Base-by-base conservation (phyloP, 768 basidiomycete genomes). In the Suillus spraguei region DNA sequence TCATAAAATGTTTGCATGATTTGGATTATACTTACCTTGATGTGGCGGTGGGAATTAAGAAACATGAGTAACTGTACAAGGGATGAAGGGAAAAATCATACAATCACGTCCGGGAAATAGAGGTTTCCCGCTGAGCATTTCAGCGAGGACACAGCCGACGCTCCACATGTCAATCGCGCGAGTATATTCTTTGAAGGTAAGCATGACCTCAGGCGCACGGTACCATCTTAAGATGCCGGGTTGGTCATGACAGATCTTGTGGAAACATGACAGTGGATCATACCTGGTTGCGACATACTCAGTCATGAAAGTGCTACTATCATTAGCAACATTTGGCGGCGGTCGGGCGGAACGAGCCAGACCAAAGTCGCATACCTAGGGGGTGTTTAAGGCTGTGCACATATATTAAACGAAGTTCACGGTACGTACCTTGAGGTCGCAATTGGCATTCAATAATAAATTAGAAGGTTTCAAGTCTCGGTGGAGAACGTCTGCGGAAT, bases 381-480 rank as follows among this genome's bases (percentile, higher is more conserved):
- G 35, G 35, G n/a, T 24, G 36, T 10, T 38, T 56, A 58, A 41
- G 42, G 44, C 49, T 35, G 64, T 8, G 33, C 38, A 20, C 39
- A 14, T 47, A 36, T 69, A 61, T 65, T 32, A 22, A 52, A 11
- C 16, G 60, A 52, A 32, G 33, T 38, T 8, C 39, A 58, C 28
- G 64, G 61, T 28, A 64, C 80, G 69, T 61, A 94, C 94, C 80
- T 97, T 97, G 61, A 98, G 85, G 77, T 98, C 95, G 71, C 95
- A 98, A 70, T 97, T 98, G 55, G 95, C 94, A 70, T 99, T 99
- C 63, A 99, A 80, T 1, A 99, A 84, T 28, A 99, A 82, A 72
- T 99, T 99, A 0, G 94, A 95, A 0, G 97, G 97, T 71, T 99
- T 99, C 55, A 99, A 84, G 75, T 99, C 97, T 60, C 97, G 88